Conservation (phyloP, 495 filamentous ascomycete species). For the Hypoxylon subgilvum region DNA sequence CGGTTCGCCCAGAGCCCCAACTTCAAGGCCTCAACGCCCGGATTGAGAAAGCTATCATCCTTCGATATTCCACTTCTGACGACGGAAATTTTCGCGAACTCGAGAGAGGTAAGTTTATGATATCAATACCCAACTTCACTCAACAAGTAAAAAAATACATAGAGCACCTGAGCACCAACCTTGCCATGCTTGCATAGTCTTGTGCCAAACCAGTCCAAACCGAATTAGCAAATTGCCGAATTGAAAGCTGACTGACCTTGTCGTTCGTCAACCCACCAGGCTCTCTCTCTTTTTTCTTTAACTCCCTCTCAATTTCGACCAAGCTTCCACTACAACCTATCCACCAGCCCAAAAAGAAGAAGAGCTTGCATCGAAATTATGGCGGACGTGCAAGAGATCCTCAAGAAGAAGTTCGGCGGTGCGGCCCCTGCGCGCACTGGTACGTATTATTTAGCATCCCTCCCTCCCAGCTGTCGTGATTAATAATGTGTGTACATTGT, state of each 20-base stretch:
- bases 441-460: conserved; percentile 58
- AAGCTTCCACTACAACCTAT: neutral
- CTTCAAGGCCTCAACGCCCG: conserved; percentile 35
- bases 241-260: neutral
- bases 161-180: too few relatives aligned
- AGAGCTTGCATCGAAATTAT: conserved; percentile 54
- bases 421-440: conserved; percentile 70
- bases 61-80: conserved; percentile 8
- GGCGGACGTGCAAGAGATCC: conserved; percentile 70
- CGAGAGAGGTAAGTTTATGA: conserved; percentile 23
- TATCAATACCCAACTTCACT: neutral
- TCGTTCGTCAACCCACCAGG: neutral
- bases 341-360: conserved; percentile 11
- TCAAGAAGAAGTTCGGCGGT: conserved; percentile 75
- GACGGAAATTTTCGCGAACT: conserved; percentile 29
- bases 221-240: too few relatives aligned
- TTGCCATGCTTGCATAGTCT: too few relatives aligned
- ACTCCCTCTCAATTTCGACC: conserved; percentile 3
- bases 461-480: too few relatives aligned
- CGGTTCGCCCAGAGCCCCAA: conserved; percentile 18
- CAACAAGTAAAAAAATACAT: too few relatives aligned
- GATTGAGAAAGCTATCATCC: conserved; percentile 25
- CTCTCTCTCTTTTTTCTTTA: too few relatives aligned
- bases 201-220: too few relatives aligned
- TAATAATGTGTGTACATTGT: conserved; percentile 17